Evolutionary conservation across 441 rosid species (phyloP).

Genomic region (Geranium incanum): DNA sequence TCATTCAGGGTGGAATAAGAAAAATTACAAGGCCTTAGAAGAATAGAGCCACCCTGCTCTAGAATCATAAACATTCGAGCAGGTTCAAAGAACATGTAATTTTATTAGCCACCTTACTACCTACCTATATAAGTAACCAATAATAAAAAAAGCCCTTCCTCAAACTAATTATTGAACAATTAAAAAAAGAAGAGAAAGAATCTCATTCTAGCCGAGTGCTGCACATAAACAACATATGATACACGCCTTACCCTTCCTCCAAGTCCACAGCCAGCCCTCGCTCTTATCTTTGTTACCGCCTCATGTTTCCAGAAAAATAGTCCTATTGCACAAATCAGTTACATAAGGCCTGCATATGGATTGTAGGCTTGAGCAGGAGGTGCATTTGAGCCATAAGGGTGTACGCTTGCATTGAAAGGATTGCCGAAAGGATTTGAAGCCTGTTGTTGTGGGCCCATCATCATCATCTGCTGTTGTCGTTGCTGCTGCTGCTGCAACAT

Average conservation of each 20-base stretch:
- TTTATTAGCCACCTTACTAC: constrained; percentile 1
- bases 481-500: constrained; percentile 52
- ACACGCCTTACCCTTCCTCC: constrained; percentile 21
- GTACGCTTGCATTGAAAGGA: constrained; percentile 45
- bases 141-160: constrained; percentile 18
- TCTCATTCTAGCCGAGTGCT: constrained; percentile 38
- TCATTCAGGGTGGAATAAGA: too few relatives aligned
- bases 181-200: constrained; percentile 20
- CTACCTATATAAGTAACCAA: background rate
- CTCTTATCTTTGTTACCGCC: background rate
- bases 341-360: constrained; percentile 58
- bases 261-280: background rate
- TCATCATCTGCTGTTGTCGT: constrained; percentile 42
- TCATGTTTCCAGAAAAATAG: constrained; percentile 15
- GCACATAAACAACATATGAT: constrained; percentile 47
- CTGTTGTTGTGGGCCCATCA: constrained; percentile 48
- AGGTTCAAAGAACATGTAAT: background rate
- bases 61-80: too few relatives aligned
- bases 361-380: constrained; percentile 67
- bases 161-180: constrained; percentile 25
- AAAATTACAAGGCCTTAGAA: too few relatives aligned
- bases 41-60: too few relatives aligned
- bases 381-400: constrained; percentile 52
- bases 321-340: background rate
- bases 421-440: constrained; percentile 54